phyloP scores from a whole-genome alignment of 495 filamentous ascomycete species.

The Penicillium antarcticum region DNA sequence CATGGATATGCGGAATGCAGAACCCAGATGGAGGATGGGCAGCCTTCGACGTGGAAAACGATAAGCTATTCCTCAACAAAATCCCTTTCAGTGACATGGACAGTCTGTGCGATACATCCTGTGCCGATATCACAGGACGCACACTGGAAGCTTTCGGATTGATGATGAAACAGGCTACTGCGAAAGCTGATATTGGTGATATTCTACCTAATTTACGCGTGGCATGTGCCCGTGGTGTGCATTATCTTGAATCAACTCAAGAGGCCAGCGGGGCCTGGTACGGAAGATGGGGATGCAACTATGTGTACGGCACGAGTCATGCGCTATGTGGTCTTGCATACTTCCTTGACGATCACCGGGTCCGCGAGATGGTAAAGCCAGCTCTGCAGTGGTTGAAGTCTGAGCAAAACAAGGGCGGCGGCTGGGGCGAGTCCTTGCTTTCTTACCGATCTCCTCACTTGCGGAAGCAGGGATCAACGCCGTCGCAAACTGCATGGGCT shows the following conservation, averaged over 20 bases:
- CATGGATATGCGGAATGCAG: constrained; percentile 45
- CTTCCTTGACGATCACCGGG: neutral
- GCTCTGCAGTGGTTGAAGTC: constrained; percentile 24
- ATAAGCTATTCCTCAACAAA: constrained; percentile 36
- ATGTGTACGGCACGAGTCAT: constrained; percentile 35
- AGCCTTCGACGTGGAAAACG: constrained; percentile 38
- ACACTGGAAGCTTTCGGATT: constrained; percentile 39
- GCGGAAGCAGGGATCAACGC: constrained; percentile 7
- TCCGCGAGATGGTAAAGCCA: constrained; percentile 3
- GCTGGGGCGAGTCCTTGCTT: constrained; percentile 32
- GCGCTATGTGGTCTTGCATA: constrained; percentile 27
- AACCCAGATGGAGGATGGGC: constrained; percentile 44
- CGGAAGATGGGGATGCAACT: constrained; percentile 39
- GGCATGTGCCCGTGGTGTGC: constrained; percentile 43
- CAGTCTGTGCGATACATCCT: constrained; percentile 30
- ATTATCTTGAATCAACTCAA: constrained; percentile 20
- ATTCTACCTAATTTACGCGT: constrained; percentile 24
- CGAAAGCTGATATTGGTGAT: neutral
- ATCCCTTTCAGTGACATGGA: constrained; percentile 46
- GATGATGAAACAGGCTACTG: constrained; percentile 7
- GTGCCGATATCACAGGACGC: constrained; percentile 35
- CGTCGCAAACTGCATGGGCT: constrained; percentile 38
- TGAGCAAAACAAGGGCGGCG: constrained; percentile 31
- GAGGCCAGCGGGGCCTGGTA: constrained; percentile 30
- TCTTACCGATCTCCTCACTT: constrained; percentile 22